A percentile compares a stretch with the other conserved stretches of the same genome.
Evolutionary conservation across 139 green algal species (phyloP).

Genomic region (Micromonas pusilla): DNA sequence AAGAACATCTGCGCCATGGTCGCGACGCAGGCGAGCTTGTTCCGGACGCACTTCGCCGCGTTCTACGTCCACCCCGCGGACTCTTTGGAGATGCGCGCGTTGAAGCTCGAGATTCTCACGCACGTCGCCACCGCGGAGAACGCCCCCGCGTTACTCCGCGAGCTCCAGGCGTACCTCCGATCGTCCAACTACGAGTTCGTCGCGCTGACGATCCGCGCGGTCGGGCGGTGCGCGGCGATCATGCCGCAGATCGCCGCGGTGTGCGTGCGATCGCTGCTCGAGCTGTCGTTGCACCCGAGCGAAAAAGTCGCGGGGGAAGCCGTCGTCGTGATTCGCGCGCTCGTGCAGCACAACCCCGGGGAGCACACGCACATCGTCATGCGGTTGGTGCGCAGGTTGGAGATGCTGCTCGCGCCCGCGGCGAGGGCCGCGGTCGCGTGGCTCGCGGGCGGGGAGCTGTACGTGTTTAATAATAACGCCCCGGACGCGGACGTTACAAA

Average conservation of each 20-base stretch:
- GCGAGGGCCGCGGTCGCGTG: slow-evolving; percentile 20
- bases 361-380: slow-evolving; percentile 22
- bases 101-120: slow-evolving; percentile 34
- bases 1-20: slow-evolving; percentile 24
- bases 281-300: slow-evolving; percentile 21
- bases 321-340: slow-evolving; percentile 30
- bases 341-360: slow-evolving; percentile 30
- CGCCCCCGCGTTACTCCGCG: slow-evolving; percentile 18
- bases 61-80: slow-evolving; percentile 28
- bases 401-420: slow-evolving; percentile 13
- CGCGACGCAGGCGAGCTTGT: slow-evolving; percentile 1
- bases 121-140: slow-evolving; percentile 28
- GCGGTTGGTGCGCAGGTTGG: slow-evolving; percentile 26
- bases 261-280: slow-evolving; percentile 22
- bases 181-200: slow-evolving; percentile 26
- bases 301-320: slow-evolving; percentile 23
- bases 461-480: background rate
- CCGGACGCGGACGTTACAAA: no score
- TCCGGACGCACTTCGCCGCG: slow-evolving; percentile 15
- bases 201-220: slow-evolving; percentile 21
- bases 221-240: slow-evolving; percentile 28
- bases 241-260: slow-evolving; percentile 25
- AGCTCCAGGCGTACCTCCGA: slow-evolving; percentile 30
- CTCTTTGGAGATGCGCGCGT: slow-evolving; percentile 6
- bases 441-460: slow-evolving; percentile 22